Evolutionary conservation across 2,329 filamentous ascomycete genomes (phyloP).

Genomic region (Pyrenophora teres): DNA sequence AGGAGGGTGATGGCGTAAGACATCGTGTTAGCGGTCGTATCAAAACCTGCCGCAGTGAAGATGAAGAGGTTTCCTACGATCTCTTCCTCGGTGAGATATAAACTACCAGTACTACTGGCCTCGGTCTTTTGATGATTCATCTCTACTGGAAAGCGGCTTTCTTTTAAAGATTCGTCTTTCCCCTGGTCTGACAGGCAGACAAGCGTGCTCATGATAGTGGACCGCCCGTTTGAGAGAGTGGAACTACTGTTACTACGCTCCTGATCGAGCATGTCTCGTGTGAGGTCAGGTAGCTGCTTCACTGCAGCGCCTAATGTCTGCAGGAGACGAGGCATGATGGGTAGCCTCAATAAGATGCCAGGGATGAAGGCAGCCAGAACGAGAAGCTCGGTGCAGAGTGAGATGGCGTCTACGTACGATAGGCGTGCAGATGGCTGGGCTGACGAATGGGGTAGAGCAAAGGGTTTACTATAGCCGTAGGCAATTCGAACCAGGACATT

Average conservation of each 20-base stretch:
- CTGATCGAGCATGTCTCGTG: not conserved
- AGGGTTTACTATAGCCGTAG: slow-evolving; percentile 6
- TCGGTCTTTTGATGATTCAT: too few relatives aligned
- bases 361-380: slow-evolving; percentile 6
- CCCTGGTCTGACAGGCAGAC: slow-evolving; percentile 2
- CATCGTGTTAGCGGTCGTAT: slow-evolving; percentile 53
- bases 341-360: not conserved
- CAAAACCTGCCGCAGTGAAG: slow-evolving; percentile 28
- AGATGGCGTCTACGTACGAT: slow-evolving; percentile 2
- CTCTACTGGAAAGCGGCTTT: too few relatives aligned
- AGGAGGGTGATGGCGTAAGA: slow-evolving; percentile 54
- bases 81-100: slow-evolving; percentile 16
- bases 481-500: slow-evolving; percentile 8
- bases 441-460: not conserved
- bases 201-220: slow-evolving; percentile 6
- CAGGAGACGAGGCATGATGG: slow-evolving; percentile 6
- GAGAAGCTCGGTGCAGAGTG: not conserved
- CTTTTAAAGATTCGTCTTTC: not conserved
- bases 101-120: too few relatives aligned
- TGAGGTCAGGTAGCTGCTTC: not conserved
- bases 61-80: slow-evolving; percentile 28
- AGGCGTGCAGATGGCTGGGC: not conserved
- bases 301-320: not conserved
- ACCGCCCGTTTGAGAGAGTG: too few relatives aligned
- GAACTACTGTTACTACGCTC: not conserved